These are phyloP conservation scores for Penicillium riverlandense DNA, from an alignment of 495 filamentous ascomycete genomes.

Conservation along the genomic window DNA sequence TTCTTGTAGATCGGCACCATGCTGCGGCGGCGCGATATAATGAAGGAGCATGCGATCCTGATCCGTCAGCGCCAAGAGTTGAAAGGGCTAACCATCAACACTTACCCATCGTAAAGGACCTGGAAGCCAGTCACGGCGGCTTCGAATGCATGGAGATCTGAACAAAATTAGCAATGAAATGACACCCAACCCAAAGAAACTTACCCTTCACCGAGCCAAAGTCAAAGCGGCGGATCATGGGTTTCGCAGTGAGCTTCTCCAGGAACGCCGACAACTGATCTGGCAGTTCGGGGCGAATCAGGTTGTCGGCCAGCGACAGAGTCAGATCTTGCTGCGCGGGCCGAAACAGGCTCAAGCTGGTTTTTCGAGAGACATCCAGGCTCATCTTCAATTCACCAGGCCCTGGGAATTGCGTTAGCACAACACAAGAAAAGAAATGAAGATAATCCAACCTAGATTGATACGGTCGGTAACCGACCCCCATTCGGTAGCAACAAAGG, in stretches of 20 bases:
- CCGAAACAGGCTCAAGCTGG: conserved; percentile 56
- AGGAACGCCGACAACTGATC: conserved; percentile 49
- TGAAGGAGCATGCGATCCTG: conserved; percentile 60
- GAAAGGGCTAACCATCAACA: conserved; percentile 8
- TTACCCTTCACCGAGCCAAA: conserved; percentile 35
- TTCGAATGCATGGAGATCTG: conserved; percentile 72
- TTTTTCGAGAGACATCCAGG: conserved; percentile 50
- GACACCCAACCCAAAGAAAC: neutral
- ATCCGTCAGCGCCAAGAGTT: neutral
- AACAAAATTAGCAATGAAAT: conserved; percentile 21
- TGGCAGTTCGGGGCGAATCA: conserved; percentile 47
- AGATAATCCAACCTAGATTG: conserved; percentile 46
- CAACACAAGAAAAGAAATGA: neutral
- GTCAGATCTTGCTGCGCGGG: conserved; percentile 62
- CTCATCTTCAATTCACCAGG: conserved; percentile 62
- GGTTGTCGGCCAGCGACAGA: conserved; percentile 58
- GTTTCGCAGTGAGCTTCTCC: conserved; percentile 28
- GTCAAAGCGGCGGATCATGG: conserved; percentile 36
- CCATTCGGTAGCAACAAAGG: conserved; percentile 57
- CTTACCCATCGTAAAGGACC: conserved; percentile 64
- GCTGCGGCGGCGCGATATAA: conserved; percentile 77
- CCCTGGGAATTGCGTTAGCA: conserved; percentile 21
- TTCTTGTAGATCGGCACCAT: conserved; percentile 88
- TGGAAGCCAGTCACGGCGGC: conserved; percentile 67
- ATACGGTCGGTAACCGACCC: conserved; percentile 69